These are phyloP conservation scores for Steccherinum ochraceum DNA, from an alignment of 768 basidiomycete species.

Conservation along the genomic window DNA sequence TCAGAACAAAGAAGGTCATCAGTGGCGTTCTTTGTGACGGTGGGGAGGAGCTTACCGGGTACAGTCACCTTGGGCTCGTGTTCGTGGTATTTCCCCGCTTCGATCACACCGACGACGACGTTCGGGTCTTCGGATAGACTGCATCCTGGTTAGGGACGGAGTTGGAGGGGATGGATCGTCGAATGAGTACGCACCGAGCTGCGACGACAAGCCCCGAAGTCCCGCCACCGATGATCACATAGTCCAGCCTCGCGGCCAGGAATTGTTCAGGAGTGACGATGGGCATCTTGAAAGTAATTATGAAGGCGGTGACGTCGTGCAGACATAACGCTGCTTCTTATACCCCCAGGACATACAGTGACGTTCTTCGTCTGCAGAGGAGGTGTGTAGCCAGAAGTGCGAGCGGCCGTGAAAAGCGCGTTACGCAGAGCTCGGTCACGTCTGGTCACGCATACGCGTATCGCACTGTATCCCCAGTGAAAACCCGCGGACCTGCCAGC, in stretches of 20 bases:
- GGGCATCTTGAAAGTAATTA: neutral
- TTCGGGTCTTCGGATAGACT: neutral
- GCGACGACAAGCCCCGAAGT: slow-evolving; percentile 11
- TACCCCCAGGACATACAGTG: too few species aligned
- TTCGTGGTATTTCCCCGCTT: slow-evolving; percentile 1
- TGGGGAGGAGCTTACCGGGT: neutral
- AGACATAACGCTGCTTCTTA: too few species aligned
- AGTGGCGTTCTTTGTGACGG: too few species aligned
- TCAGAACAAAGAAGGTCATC: neutral
- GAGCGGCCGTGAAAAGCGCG: too few species aligned
- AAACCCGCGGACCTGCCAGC: too few species aligned
- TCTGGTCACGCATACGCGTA: too few species aligned
- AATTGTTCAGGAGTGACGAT: slow-evolving; percentile 5
- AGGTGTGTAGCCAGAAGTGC: too few species aligned
- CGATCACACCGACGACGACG: slow-evolving; percentile 1
- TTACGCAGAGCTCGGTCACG: too few species aligned
- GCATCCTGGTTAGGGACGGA: neutral
- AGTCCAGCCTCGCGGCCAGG: slow-evolving; percentile 6
- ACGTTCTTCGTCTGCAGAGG: too few species aligned
- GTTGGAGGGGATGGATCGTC: too few species aligned
- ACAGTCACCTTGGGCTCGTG: neutral
- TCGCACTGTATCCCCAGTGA: too few species aligned
- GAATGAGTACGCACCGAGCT: slow-evolving; percentile 10
- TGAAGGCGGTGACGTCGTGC: too few species aligned
- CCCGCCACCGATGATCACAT: slow-evolving; percentile 12